phyloP scores from a whole-genome alignment of 1,284 basidiomycete species.

The Cutaneotrichosporon sp. region DNA sequence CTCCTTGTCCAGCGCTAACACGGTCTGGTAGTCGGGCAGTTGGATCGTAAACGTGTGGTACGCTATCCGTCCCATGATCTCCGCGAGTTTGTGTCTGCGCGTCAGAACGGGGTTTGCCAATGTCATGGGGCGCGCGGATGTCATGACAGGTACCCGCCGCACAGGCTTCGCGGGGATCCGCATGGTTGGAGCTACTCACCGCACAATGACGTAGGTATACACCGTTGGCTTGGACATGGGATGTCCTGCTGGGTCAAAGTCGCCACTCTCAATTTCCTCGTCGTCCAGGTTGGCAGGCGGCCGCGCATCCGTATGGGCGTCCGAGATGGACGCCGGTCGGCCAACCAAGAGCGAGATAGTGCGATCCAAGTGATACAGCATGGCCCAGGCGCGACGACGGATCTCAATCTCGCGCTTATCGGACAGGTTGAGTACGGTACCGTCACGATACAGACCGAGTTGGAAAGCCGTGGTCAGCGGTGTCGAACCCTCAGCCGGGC shows the following conservation, averaged over 20 bases:
- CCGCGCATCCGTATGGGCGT: constrained; percentile 49
- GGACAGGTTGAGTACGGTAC: constrained; percentile 46
- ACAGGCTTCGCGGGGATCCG: not conserved
- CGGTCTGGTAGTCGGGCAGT: constrained; percentile 49
- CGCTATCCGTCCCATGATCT: constrained; percentile 50
- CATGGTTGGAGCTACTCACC: constrained; percentile 23
- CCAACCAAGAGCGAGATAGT: constrained; percentile 50
- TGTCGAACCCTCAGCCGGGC: constrained; percentile 49
- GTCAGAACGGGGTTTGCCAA: no score
- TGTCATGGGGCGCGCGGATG: no score
- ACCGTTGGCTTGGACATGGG: constrained; percentile 47
- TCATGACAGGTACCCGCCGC: no score
- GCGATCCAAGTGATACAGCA: constrained; percentile 49
- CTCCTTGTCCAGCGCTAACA: constrained; percentile 49
- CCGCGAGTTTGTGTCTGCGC: constrained; percentile 44
- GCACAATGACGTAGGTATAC: constrained; percentile 48
- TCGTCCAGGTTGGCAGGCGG: constrained; percentile 50
- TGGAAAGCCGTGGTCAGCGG: constrained; percentile 50
- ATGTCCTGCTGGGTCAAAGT: constrained; percentile 48
- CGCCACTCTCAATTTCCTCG: constrained; percentile 47
- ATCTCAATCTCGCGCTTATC: constrained; percentile 50
- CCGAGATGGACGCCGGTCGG: constrained; percentile 48
- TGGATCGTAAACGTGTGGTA: constrained; percentile 51
- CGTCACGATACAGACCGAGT: constrained; percentile 50
- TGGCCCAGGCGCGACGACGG: constrained; percentile 48